Percentiles rank a stretch among this genome's conserved stretches.
Conservation (phyloP, 805 yeast species). For the Yamadazyma nakazawae region DNA sequence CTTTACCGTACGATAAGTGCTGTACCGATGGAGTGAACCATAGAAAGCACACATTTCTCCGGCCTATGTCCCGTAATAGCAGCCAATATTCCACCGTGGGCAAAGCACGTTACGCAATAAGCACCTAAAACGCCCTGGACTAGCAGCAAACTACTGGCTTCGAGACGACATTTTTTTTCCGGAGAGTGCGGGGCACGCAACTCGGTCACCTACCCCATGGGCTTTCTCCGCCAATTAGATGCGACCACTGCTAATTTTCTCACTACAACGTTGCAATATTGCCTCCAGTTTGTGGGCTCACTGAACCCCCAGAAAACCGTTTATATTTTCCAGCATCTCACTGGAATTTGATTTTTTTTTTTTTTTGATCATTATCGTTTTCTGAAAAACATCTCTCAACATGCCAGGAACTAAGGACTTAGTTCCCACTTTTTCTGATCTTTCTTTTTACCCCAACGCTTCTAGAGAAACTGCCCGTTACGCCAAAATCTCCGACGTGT, state of each 20-base stretch:
- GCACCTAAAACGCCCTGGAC: not conserved
- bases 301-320: constrained; percentile 1
- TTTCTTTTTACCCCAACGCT: constrained; percentile 34
- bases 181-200: not conserved
- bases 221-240: constrained; percentile 3
- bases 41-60: too few relatives aligned
- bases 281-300: not conserved
- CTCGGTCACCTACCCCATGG: not conserved
- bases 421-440: constrained; percentile 34
- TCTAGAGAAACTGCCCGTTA: constrained; percentile 26
- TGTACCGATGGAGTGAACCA: too few relatives aligned
- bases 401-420: constrained; percentile 3
- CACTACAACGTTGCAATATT: constrained; percentile 17
- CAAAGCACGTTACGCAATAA: not conserved
- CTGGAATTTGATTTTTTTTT: not conserved
- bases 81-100: not conserved
- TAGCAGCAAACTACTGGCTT: not conserved
- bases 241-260: not conserved
- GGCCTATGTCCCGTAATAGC: too few relatives aligned
- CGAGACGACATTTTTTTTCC: not conserved
- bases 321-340: not conserved
- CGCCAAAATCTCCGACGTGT: constrained; percentile 20
- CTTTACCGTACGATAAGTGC: too few relatives aligned
- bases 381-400: not conserved
- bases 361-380: not conserved